These are phyloP conservation scores for Mycena floridula DNA, from an alignment of 768 basidiomycete species.

Conservation along the genomic window DNA sequence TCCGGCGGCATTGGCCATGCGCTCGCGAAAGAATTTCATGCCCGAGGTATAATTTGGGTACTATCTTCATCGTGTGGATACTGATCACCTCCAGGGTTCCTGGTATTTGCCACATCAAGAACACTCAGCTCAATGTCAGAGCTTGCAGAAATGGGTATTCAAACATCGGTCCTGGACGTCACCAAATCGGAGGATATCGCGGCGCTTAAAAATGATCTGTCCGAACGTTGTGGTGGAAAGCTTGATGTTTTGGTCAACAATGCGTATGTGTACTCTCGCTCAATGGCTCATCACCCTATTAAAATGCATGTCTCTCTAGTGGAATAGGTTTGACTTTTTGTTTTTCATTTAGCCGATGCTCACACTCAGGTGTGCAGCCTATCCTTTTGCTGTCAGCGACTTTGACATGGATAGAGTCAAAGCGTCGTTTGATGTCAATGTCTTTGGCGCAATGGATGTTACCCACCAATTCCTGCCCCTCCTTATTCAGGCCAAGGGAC, in stretches of 20 bases:
- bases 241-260: slow-evolving; percentile 25
- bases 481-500: slow-evolving; percentile 9
- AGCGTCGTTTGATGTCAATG: slow-evolving; percentile 19
- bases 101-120: slow-evolving; percentile 21
- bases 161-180: slow-evolving; percentile 20
- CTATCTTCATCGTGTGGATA: neutral
- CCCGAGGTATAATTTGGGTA: neutral
- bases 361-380: no score
- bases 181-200: slow-evolving; percentile 9
- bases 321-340: no score
- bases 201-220: slow-evolving; percentile 5
- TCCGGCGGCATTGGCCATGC: neutral
- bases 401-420: slow-evolving; percentile 12
- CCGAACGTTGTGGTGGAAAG: slow-evolving; percentile 13
- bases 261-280: slow-evolving; percentile 15
- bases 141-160: slow-evolving; percentile 9
- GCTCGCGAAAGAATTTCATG: neutral
- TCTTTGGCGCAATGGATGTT: slow-evolving; percentile 18
- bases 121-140: slow-evolving; percentile 10
- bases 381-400: slow-evolving; percentile 13
- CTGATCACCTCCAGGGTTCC: slow-evolving; percentile 9
- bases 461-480: slow-evolving; percentile 20
- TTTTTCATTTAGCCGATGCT: no score
- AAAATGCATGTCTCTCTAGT: no score
- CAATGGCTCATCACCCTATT: no score